A percentile compares a stretch with the other conserved stretches of the same genome.
These are phyloP conservation scores for Colletotrichum truncatum DNA, from an alignment of 2,329 filamentous ascomycete genomes.

Conservation along the genomic window DNA sequence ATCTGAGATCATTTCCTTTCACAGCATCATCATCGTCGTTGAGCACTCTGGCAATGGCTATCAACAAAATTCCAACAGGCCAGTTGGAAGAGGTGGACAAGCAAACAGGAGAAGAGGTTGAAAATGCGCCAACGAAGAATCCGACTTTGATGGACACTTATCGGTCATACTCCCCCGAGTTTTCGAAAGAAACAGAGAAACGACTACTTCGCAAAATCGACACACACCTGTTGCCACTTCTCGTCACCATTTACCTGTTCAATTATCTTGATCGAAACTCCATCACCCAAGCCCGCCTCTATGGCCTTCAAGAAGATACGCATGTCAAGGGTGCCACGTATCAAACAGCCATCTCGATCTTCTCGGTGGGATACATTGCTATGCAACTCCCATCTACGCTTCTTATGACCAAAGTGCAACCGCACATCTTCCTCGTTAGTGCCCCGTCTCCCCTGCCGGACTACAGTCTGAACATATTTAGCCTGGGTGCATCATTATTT, in stretches of 20 bases:
- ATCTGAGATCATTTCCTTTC: too few species aligned
- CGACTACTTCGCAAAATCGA: slow-evolving; percentile 48
- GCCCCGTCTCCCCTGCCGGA: rapidly evolving
- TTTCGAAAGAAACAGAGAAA: slow-evolving; percentile 33
- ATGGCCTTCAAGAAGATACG: not conserved
- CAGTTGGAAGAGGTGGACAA: not conserved
- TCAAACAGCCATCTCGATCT: slow-evolving; percentile 46
- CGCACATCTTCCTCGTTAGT: slow-evolving; percentile 56
- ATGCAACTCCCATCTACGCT: slow-evolving; percentile 48
- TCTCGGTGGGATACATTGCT: slow-evolving; percentile 44
- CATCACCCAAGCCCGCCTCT: not conserved
- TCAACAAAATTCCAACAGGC: not conserved
- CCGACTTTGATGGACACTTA: not conserved
- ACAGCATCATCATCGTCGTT: too few species aligned
- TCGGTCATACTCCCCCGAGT: not conserved
- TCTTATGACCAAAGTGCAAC: slow-evolving; percentile 36
- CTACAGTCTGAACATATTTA: not conserved
- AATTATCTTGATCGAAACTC: slow-evolving; percentile 20
- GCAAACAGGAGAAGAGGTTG: not conserved
- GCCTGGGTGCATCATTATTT: slow-evolving; percentile 27
- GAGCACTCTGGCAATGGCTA: too few species aligned
- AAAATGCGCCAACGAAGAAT: not conserved
- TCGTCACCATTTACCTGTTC: slow-evolving; percentile 63
- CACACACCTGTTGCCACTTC: slow-evolving; percentile 49
- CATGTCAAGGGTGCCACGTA: slow-evolving; percentile 6